phyloP scores from a whole-genome alignment of 805 yeast genomes.

The Candida sakaeoensis region DNA sequence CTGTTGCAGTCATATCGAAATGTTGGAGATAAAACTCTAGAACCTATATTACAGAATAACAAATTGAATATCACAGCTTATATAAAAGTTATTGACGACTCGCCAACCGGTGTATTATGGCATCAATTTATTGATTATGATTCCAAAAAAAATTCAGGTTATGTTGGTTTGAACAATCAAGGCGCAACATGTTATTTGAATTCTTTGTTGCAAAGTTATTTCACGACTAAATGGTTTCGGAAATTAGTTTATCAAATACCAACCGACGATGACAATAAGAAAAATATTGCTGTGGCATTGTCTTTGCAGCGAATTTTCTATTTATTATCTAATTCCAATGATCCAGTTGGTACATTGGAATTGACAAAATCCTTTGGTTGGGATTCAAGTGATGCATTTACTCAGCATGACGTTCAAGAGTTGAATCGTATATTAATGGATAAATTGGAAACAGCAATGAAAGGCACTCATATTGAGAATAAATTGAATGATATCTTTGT shows the following conservation, averaged over 20 bases:
- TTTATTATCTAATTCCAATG: constrained; percentile 64
- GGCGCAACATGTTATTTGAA: constrained; percentile 98
- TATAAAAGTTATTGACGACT: constrained; percentile 75
- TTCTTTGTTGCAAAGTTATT: constrained; percentile 87
- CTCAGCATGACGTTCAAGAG: constrained; percentile 98
- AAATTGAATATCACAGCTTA: constrained; percentile 69
- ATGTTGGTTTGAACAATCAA: constrained; percentile 89
- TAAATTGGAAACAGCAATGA: constrained; percentile 84
- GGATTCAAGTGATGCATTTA: constrained; percentile 93
- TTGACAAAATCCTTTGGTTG: constrained; percentile 93
- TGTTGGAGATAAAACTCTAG: constrained; percentile 15
- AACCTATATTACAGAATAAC: constrained; percentile 49
- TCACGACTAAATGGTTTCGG: constrained; percentile 77
- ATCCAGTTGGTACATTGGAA: constrained; percentile 80
- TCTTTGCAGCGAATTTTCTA: constrained; percentile 89
- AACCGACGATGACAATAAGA: constrained; percentile 48
- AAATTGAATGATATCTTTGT: constrained; percentile 76
- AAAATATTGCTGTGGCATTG: constrained; percentile 53
- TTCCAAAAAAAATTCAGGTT: constrained; percentile 84
- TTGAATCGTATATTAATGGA: constrained; percentile 94
- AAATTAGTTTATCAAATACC: constrained; percentile 88
- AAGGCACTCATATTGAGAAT: constrained; percentile 65
- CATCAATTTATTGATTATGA: constrained; percentile 81
- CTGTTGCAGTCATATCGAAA: constrained; percentile 25
- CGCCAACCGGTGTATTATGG: constrained; percentile 91